Evolutionary conservation across 805 yeast species (phyloP).

Genomic region (Wickerhamiella hasegawae): DNA sequence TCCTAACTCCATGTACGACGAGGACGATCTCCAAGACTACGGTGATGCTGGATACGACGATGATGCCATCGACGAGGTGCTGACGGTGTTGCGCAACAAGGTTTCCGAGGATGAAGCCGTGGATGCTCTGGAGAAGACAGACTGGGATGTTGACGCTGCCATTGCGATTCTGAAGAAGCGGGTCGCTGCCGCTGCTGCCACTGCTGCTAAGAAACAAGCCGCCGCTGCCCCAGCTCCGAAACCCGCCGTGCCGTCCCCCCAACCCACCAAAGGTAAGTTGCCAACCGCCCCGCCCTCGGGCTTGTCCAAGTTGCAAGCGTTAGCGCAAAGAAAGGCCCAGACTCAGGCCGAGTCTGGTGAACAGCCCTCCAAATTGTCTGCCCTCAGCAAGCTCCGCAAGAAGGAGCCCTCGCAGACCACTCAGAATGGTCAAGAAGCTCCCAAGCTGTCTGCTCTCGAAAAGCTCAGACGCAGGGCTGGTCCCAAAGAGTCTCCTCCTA

Average conservation of each 20-base stretch:
- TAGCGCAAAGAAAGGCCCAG: conserved; percentile 5
- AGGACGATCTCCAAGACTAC: conserved; percentile 13
- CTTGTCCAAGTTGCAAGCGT: conserved; percentile 4
- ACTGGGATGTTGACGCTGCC: conserved; percentile 16
- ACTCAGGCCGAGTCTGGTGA: too few relatives aligned
- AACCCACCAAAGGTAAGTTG: conserved; percentile 13
- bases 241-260: background rate
- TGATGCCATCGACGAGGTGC: conserved; percentile 13
- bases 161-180: conserved; percentile 10
- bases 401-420: too few relatives aligned
- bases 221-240: conserved; percentile 4
- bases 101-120: conserved; percentile 11
- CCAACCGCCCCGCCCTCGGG: background rate
- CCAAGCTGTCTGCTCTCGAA: too few relatives aligned
- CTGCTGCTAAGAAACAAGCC: conserved; percentile 2
- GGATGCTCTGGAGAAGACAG: conserved; percentile 13
- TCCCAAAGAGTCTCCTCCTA: too few relatives aligned
- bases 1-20: conserved; percentile 7
- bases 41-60: conserved; percentile 12
- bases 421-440: too few relatives aligned
- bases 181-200: conserved; percentile 6
- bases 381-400: too few relatives aligned
- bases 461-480: too few relatives aligned
- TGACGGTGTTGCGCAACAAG: conserved; percentile 8
- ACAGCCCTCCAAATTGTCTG: too few relatives aligned